phyloP scores from a whole-genome alignment of 2,329 filamentous ascomycete genomes.

The Fusarium pilosicola region DNA sequence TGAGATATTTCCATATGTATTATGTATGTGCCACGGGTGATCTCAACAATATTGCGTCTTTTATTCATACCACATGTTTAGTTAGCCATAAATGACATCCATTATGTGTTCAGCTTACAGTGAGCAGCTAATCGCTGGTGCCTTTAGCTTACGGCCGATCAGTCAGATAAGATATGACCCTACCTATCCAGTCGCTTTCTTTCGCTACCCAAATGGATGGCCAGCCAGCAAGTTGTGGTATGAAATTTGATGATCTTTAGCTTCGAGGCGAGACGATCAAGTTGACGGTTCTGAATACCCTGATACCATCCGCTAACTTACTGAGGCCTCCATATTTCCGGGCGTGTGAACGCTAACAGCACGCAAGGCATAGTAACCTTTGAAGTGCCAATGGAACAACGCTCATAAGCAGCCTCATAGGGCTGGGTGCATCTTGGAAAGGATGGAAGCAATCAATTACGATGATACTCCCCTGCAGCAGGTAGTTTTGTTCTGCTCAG shows the following conservation, averaged over 20 bases:
- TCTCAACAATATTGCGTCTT: background rate
- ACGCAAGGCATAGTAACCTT: background rate
- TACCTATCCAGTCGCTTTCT: background rate
- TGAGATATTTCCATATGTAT: background rate
- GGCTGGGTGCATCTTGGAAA: conserved; percentile 17
- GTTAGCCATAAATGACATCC: background rate
- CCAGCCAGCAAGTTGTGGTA: background rate
- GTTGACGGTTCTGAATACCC: background rate
- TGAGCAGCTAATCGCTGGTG: background rate
- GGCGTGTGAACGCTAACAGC: background rate
- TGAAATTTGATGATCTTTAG: background rate
- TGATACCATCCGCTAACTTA: background rate
- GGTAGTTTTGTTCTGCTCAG: conserved; percentile 3
- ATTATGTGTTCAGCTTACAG: background rate
- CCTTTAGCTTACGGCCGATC: background rate
- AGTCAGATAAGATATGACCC: background rate
- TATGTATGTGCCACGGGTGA: background rate
- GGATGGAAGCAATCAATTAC: conserved; percentile 6
- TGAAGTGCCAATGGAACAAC: background rate
- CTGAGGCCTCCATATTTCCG: conserved; percentile 6
- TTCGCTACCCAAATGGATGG: background rate
- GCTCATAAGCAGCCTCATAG: conserved; percentile 6
- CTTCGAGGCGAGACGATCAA: background rate
- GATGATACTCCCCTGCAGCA: background rate
- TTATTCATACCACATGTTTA: background rate